Percentiles rank a stretch among this genome's conserved stretches.
These are phyloP conservation scores for Bifiguratus adelaidae DNA, from an alignment of 192 early-diverging fungal species.

Conservation along the genomic window DNA sequence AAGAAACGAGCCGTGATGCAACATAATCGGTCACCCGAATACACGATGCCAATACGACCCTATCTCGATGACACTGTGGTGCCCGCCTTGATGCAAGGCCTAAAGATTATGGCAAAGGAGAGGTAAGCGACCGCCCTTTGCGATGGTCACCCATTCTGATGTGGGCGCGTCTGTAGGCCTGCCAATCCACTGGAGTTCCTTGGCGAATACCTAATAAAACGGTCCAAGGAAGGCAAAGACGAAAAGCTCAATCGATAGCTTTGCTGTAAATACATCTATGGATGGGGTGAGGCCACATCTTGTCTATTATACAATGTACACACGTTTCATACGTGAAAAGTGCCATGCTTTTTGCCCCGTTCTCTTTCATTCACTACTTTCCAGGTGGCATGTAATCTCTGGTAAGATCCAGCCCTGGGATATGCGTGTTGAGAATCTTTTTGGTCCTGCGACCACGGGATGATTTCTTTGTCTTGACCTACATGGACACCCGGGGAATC, in stretches of 20 bases:
- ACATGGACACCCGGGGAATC: not conserved
- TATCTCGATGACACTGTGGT: conserved; percentile 43
- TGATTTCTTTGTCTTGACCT: conserved; percentile 38
- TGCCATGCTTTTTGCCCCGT: too few relatives aligned
- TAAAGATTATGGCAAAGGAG: conserved; percentile 35
- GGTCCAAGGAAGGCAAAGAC: conserved; percentile 11
- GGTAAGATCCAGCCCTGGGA: conserved; percentile 61
- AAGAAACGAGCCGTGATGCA: conserved; percentile 9
- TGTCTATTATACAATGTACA: too few relatives aligned
- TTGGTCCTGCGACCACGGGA: conserved; percentile 54
- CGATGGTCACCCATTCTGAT: not conserved
- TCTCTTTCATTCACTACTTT: too few relatives aligned
- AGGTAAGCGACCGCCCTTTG: conserved; percentile 14
- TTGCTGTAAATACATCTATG: too few relatives aligned
- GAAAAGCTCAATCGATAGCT: too few relatives aligned
- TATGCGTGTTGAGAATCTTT: conserved; percentile 74
- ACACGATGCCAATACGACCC: conserved; percentile 21
- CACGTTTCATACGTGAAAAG: too few relatives aligned
- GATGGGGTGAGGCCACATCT: too few relatives aligned
- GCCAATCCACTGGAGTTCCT: conserved; percentile 32
- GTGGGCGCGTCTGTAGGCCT: conserved; percentile 13
- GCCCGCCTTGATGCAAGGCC: conserved; percentile 34
- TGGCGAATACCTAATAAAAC: conserved; percentile 20
- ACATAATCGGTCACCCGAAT: not conserved
- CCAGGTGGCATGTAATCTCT: conserved; percentile 60